phyloP scores from a whole-genome alignment of 1,284 basidiomycete species.

The Tilletia horrida region DNA sequence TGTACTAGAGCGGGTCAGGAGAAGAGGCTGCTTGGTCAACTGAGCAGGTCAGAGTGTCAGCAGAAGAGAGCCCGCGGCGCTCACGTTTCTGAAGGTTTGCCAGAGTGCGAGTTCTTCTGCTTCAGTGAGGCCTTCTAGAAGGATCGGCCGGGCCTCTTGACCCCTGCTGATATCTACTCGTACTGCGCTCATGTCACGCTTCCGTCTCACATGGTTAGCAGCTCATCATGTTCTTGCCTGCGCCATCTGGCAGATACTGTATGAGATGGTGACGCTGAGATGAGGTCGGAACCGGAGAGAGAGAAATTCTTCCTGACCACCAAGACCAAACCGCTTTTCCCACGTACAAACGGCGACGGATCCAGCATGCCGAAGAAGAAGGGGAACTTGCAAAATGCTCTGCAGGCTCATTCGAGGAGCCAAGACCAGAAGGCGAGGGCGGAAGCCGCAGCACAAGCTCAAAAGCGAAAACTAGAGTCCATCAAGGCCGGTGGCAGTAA shows the following conservation, averaged over 20 bases:
- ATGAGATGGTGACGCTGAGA: no score
- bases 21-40: background rate
- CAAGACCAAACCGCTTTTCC: no score
- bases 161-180: background rate
- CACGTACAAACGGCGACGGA: no score
- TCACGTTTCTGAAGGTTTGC: background rate
- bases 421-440: conserved; percentile 30
- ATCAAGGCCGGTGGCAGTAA: conserved; percentile 19
- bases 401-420: conserved; percentile 31
- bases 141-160: background rate
- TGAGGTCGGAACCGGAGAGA: no score
- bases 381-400: conserved; percentile 35
- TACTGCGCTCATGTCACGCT: no score
- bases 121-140: background rate
- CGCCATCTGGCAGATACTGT: no score
- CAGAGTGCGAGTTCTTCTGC: background rate
- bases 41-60: background rate
- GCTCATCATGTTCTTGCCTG: no score
- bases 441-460: conserved; percentile 34
- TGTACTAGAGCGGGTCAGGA: conserved; percentile 4
- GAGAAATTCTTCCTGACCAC: no score
- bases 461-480: conserved; percentile 33
- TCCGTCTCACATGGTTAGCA: no score
- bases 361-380: conserved; percentile 41
- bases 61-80: background rate